Evolutionary conservation across 768 basidiomycete genomes (phyloP).

Genomic region (Russula virescens): DNA sequence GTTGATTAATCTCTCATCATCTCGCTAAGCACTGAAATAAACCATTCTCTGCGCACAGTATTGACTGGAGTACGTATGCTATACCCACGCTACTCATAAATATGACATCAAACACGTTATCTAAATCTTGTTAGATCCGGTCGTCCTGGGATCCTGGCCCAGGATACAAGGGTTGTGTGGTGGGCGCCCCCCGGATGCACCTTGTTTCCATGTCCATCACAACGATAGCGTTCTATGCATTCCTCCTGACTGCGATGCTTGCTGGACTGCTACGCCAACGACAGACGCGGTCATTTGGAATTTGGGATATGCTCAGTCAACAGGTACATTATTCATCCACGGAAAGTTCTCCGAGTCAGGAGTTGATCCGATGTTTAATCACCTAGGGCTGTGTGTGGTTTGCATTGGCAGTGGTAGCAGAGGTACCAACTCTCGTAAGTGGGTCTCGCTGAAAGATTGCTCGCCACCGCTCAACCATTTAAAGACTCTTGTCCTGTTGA

Average conservation of each 20-base stretch:
- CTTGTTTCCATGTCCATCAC: constrained; percentile 5
- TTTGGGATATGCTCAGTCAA: constrained; percentile 11
- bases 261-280: constrained; percentile 5
- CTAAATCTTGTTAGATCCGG: background rate
- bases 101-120: too few relatives aligned
- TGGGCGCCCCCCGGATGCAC: background rate
- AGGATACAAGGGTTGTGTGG: constrained; percentile 8
- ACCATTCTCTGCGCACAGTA: background rate
- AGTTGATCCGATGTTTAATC: background rate
- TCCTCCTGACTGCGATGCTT: constrained; percentile 8
- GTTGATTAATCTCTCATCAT: background rate
- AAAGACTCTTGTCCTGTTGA: background rate
- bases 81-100: too few relatives aligned
- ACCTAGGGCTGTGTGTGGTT: constrained; percentile 18
- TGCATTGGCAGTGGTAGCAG: constrained; percentile 11
- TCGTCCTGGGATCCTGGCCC: background rate
- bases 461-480: background rate
- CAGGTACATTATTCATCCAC: background rate
- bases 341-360: background rate
- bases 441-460: too few relatives aligned
- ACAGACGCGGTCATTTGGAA: background rate
- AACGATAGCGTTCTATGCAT: constrained; percentile 1
- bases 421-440: constrained; percentile 12
- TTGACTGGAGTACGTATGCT: constrained; percentile 5
- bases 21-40: background rate